Conservation (phyloP, 495 filamentous ascomycete species). For the Aspergillus olivimuriae region DNA sequence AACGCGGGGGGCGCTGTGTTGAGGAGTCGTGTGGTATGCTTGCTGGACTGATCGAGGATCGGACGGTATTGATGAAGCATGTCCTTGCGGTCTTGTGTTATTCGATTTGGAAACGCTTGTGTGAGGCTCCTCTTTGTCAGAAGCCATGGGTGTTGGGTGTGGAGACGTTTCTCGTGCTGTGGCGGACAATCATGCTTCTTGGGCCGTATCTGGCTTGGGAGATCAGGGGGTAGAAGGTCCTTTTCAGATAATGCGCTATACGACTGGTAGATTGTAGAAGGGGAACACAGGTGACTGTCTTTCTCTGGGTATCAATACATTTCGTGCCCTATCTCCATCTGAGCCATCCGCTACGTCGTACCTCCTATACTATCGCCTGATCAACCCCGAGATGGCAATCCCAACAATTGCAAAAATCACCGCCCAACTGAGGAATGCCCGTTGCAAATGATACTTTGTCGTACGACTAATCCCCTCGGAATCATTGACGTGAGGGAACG, state of each 20-base stretch:
- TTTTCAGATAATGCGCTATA: no score
- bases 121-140: slow-evolving; percentile 41
- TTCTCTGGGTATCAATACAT: no score
- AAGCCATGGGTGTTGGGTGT: slow-evolving; percentile 47
- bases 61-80: slow-evolving; percentile 70
- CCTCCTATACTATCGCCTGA: no score
- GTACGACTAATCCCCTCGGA: no score
- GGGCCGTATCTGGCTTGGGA: slow-evolving; percentile 67
- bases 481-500: not conserved
- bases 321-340: no score
- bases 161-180: slow-evolving; percentile 56
- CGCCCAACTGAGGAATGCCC: no score
- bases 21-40: slow-evolving; percentile 69
- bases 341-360: no score
- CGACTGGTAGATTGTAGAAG: no score
- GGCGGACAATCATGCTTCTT: slow-evolving; percentile 70
- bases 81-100: slow-evolving; percentile 80
- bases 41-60: slow-evolving; percentile 64
- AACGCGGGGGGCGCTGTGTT: slow-evolving; percentile 50
- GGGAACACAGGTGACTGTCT: no score
- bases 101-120: slow-evolving; percentile 62
- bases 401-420: no score
- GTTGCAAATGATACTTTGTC: no score
- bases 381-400: no score
- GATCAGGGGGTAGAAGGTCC: slow-evolving; percentile 21